phyloP scores from a whole-genome alignment of 495 filamentous ascomycete genomes.

The Penicillium subrubescens region DNA sequence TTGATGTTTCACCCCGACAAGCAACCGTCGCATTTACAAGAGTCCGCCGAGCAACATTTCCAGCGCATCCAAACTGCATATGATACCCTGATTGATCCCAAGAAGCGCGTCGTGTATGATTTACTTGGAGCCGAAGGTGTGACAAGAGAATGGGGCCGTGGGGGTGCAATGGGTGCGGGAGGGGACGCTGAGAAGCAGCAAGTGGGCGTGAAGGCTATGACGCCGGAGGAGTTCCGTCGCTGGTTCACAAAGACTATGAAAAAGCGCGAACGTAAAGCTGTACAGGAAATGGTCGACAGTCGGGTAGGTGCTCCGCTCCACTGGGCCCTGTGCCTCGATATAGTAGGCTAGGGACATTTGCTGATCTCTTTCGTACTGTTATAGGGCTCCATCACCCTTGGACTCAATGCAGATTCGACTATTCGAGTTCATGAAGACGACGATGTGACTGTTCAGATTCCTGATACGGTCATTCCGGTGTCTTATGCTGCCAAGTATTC shows the following conservation, averaged over 20 bases:
- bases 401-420: conserved; percentile 44
- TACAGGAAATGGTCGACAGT: conserved; percentile 47
- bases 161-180: conserved; percentile 37
- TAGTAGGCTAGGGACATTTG: background rate
- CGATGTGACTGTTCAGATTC: conserved; percentile 36
- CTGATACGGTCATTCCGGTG: conserved; percentile 19
- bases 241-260: conserved; percentile 55
- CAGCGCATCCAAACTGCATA: conserved; percentile 54
- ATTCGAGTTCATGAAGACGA: conserved; percentile 36
- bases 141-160: conserved; percentile 41
- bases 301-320: conserved; percentile 32
- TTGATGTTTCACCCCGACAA: conserved; percentile 63
- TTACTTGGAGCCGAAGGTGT: conserved; percentile 49
- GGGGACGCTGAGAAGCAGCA: conserved; percentile 34
- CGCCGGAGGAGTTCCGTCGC: conserved; percentile 48
- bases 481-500: conserved; percentile 36
- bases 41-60: conserved; percentile 52
- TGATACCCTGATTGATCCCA: conserved; percentile 56
- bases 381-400: conserved; percentile 40
- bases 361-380: background rate
- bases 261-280: conserved; percentile 40
- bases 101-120: conserved; percentile 59
- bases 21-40: conserved; percentile 50
- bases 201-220: conserved; percentile 48
- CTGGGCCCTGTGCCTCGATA: background rate